Percentiles rank a stretch among this genome's conserved stretches.
Evolutionary conservation across 176 grass and related monocot species (phyloP).

Genomic region (Themeda triandra): DNA sequence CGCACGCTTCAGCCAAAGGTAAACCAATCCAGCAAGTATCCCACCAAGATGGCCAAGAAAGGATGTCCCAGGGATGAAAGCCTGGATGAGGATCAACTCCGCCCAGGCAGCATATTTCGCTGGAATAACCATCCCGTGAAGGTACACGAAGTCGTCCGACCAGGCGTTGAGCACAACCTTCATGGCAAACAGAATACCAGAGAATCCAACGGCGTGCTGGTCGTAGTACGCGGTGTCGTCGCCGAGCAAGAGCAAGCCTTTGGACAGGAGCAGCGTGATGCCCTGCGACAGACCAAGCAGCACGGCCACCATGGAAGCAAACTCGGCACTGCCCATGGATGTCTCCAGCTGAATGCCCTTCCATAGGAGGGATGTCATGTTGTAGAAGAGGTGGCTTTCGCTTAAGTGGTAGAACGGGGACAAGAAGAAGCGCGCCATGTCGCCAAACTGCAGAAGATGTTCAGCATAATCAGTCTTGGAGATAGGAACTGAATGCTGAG

Average conservation of each 20-base stretch:
- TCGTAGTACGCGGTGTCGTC: slow-evolving; percentile 56
- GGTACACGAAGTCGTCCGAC: slow-evolving; percentile 47
- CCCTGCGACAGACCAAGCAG: slow-evolving; percentile 79
- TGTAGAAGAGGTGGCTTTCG: slow-evolving; percentile 87
- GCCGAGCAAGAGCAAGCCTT: slow-evolving; percentile 48
- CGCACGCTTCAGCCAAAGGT: slow-evolving; percentile 59
- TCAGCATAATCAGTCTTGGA: not conserved
- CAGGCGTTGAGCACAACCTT: slow-evolving; percentile 83
- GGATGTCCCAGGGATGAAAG: slow-evolving; percentile 77
- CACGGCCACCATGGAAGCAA: slow-evolving; percentile 68
- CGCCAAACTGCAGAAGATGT: slow-evolving; percentile 56
- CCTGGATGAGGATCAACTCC: slow-evolving; percentile 85
- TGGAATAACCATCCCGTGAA: slow-evolving; percentile 76
- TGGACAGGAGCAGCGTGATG: slow-evolving; percentile 65
- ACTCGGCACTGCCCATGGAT: slow-evolving; percentile 70
- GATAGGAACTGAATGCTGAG: not conserved
- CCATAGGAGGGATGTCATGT: slow-evolving; percentile 93
- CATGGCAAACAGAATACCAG: slow-evolving; percentile 84
- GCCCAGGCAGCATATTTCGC: slow-evolving; percentile 85
- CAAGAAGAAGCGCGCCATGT: slow-evolving; percentile 77
- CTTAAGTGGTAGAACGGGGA: slow-evolving; percentile 84
- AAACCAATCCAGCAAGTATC: slow-evolving; percentile 73
- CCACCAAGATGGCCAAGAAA: slow-evolving; percentile 87
- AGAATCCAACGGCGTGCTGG: slow-evolving; percentile 74
- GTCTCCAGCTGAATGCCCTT: slow-evolving; percentile 92